Conservation (phyloP, 75 land plant species). For the Picea sitchensis region DNA sequence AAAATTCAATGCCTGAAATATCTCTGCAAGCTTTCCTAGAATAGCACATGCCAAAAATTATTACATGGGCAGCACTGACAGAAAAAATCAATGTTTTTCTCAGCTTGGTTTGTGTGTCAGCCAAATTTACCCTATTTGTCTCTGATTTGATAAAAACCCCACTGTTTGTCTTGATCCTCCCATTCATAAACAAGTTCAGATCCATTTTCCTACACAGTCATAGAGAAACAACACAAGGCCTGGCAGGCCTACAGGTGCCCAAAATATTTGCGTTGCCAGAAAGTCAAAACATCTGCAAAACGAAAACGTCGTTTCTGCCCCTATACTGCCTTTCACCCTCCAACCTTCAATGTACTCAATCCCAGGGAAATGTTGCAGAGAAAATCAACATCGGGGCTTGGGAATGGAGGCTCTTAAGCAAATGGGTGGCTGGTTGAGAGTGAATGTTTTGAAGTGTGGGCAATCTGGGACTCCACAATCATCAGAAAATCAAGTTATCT, state of each 20-base stretch:
- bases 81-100: neutral
- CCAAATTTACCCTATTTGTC: constrained; percentile 56
- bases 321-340: neutral
- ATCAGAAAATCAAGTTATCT: too few relatives aligned
- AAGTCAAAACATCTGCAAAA: neutral
- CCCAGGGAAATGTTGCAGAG: too few relatives aligned
- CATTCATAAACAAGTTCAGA: constrained; percentile 3
- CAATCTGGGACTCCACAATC: too few relatives aligned
- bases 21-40: neutral
- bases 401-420: too few relatives aligned
- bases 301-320: neutral
- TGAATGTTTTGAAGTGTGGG: too few relatives aligned
- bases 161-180: constrained; percentile 20
- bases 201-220: too few relatives aligned
- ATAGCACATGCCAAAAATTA: neutral
- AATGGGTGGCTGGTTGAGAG: too few relatives aligned
- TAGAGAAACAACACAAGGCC: neutral
- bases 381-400: neutral
- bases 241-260: neutral
- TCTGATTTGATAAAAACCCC: constrained; percentile 35
- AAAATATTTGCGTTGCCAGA: neutral
- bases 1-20: neutral
- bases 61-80: neutral
- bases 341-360: too few relatives aligned
- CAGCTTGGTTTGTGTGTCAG: constrained; percentile 6